These are phyloP conservation scores for Lyophyllum decastes DNA, from an alignment of 768 basidiomycete genomes.

Conservation along the genomic window DNA sequence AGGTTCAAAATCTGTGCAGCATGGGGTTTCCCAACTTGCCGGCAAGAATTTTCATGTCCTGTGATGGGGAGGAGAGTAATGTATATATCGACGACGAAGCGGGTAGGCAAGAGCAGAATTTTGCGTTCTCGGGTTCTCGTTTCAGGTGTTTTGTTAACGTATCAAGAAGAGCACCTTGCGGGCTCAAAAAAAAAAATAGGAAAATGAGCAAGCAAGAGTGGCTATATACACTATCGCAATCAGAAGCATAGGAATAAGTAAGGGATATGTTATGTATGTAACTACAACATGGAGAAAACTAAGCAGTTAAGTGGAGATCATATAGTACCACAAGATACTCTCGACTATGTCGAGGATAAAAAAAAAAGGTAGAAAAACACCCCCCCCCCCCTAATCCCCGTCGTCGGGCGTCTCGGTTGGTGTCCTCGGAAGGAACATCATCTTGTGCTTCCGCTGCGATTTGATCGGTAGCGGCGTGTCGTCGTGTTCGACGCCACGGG, in stretches of 20 bases:
- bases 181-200: neutral
- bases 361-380: neutral
- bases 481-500: neutral
- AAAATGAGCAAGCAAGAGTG: neutral
- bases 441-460: slow-evolving; percentile 13
- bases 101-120: too few relatives aligned
- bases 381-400: neutral
- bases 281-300: neutral
- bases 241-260: neutral
- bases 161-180: neutral
- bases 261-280: neutral
- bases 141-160: too few relatives aligned
- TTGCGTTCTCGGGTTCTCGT: too few relatives aligned
- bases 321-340: neutral
- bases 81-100: too few relatives aligned
- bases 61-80: too few relatives aligned
- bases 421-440: slow-evolving; percentile 2
- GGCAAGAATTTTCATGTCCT: too few relatives aligned
- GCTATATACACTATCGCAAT: neutral
- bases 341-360: neutral
- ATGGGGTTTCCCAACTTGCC: too few relatives aligned
- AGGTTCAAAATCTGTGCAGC: too few relatives aligned
- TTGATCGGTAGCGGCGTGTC: slow-evolving; percentile 16
- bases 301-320: neutral
- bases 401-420: neutral